A percentile compares a stretch with the other conserved stretches of the same genome.
Evolutionary conservation across 345 rosid species (phyloP).

Genomic region (Citrus hindsii): DNA sequence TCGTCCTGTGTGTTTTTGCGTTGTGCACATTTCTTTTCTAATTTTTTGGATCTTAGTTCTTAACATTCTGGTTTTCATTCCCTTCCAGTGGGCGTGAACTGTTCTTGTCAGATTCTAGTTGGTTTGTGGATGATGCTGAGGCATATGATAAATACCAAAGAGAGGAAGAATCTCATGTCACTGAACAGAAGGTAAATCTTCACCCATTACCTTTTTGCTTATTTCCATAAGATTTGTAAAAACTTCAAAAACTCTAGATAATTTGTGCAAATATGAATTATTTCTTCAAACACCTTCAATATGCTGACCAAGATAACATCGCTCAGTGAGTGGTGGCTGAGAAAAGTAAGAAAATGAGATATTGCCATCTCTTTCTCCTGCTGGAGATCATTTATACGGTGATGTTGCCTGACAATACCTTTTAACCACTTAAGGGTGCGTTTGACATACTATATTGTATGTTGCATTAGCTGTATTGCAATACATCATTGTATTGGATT

Average conservation of each 20-base stretch:
- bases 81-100: constrained; percentile 63
- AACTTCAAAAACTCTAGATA: neutral
- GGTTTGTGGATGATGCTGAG: constrained; percentile 63
- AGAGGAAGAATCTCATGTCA: constrained; percentile 40
- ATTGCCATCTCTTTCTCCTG: neutral
- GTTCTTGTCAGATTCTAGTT: constrained; percentile 51
- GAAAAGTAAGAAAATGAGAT: neutral
- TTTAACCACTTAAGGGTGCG: neutral
- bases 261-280: neutral
- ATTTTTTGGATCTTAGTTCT: neutral
- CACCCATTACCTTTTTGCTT: neutral
- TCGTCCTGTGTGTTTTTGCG: neutral
- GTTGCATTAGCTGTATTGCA: too few species aligned
- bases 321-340: neutral
- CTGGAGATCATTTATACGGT: neutral
- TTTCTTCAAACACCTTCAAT: neutral
- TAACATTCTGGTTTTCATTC: constrained; percentile 13
- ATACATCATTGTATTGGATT: too few species aligned
- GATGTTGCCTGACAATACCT: neutral
- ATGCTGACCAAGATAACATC: neutral
- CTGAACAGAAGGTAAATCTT: constrained; percentile 33
- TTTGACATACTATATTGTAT: too few species aligned
- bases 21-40: neutral
- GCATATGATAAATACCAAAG: constrained; percentile 53
- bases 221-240: neutral